Evolutionary conservation across 2,329 filamentous ascomycete genomes (phyloP), one percentile per base, ranked within the genome.

Genomic region (Onygenales sp.): DNA sequence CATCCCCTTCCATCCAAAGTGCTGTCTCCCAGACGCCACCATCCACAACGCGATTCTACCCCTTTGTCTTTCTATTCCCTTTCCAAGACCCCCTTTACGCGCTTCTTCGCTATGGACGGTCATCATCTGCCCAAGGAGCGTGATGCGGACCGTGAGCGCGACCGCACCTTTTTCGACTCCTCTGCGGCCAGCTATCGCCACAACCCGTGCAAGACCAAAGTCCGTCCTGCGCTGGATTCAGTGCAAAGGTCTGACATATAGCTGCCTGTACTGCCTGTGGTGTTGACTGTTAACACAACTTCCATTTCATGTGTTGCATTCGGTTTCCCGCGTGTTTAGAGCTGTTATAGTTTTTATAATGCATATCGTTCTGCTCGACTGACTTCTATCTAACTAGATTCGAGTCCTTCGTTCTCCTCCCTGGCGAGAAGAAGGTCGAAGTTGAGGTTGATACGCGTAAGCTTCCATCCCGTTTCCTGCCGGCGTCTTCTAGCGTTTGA

Each of bases 391-490:
- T 59, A 32, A 54, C 65, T 58, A 97, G 93, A 67, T 95, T 94
- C 75, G 93, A 97, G 77, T 82, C 94, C 48, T 97, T 96, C 75
- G 75, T 96, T 58, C 86, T 97, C 56, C 81, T 73, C 42, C 86
- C 90, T 48, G 90, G 86, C 57, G 89, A 98, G 79, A 93, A 92
- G 77, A 97, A 96, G 74, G 88, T 95, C 54, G 86, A 90, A 56
- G 85, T 90, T 72, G 86, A 87, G 66, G 79, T 88, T 6, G 93
- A 95, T 68, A 93, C 91, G 54, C 88, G 92, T 95, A 78, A 71
- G 86, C 73, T 37, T 21, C 13, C 46, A 42, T 51, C 47, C 48
- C 36, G 14, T 73, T 36, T 21, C n/a, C 49, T 42, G 51, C 47
- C 44, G 34, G 17, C 36, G 13, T 33, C 14, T 13, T 52, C 10